Conservation (phyloP, 352 stramenopile genomes). For the Salisapilia sapeloensis region DNA sequence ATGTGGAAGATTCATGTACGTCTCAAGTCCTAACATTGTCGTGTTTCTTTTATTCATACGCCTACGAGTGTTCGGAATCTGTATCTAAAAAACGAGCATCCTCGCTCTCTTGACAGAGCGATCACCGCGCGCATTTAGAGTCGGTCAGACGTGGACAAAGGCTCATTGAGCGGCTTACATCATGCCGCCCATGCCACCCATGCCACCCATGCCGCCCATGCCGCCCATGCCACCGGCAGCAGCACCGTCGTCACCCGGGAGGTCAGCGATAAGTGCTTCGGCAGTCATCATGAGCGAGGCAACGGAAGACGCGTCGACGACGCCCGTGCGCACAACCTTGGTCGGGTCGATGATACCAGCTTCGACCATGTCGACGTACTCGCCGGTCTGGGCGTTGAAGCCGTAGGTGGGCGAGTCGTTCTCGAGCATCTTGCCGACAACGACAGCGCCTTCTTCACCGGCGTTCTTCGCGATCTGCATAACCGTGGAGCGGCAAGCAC, state of each 20-base stretch:
- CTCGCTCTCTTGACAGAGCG: no score
- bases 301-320: conserved; percentile 97
- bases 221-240: conserved; percentile 45
- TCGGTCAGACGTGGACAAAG: no score
- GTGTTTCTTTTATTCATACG: no score
- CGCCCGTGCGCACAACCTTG: conserved; percentile 97
- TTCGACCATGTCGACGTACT: conserved; percentile 97
- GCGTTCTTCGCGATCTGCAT: conserved; percentile 98
- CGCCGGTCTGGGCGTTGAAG: conserved; percentile 95
- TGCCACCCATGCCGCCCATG: conserved; percentile 59
- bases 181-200: conserved; percentile 74
- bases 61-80: no score
- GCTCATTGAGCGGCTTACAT: conserved; percentile 29
- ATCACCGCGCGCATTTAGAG: no score
- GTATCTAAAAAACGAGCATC: no score
- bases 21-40: no score
- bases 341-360: conserved; percentile 96
- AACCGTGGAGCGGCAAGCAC: conserved; percentile 86
- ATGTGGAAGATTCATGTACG: no score
- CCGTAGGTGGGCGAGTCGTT: conserved; percentile 82
- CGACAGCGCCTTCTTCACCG: conserved; percentile 94
- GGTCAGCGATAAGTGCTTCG: conserved; percentile 96
- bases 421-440: conserved; percentile 99
- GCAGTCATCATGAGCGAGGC: conserved; percentile 99
- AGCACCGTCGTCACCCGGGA: conserved; percentile 77